Conservation (phyloP, 805 yeast genomes). For the Jamesozyma spencerorum region DNA sequence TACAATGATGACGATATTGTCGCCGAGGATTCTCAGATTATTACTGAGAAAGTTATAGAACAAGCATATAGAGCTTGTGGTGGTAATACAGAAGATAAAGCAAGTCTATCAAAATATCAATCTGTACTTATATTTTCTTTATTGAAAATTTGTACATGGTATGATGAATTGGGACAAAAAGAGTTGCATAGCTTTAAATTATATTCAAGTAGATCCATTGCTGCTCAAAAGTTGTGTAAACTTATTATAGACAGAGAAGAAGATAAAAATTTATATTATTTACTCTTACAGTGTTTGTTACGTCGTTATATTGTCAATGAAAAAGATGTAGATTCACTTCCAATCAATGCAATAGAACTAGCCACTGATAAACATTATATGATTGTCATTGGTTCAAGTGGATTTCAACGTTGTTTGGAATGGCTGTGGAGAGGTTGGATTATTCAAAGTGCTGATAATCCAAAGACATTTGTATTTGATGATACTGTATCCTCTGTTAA, state of each 20-base stretch:
- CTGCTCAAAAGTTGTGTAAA: constrained; percentile 71
- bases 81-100: constrained; percentile 49
- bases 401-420: constrained; percentile 75
- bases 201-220: constrained; percentile 47
- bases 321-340: constrained; percentile 50
- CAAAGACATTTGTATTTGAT: constrained; percentile 58
- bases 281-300: constrained; percentile 68
- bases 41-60: constrained; percentile 48
- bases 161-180: constrained; percentile 44
- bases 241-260: constrained; percentile 53
- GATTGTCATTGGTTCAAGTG: constrained; percentile 65
- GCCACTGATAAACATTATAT: constrained; percentile 83
- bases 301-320: constrained; percentile 62
- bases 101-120: constrained; percentile 53
- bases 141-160: constrained; percentile 74
- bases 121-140: constrained; percentile 62
- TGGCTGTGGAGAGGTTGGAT: constrained; percentile 96
- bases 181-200: constrained; percentile 64
- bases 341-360: constrained; percentile 70
- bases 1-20: constrained; percentile 42
- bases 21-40: constrained; percentile 47
- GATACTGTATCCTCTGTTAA: constrained; percentile 47
- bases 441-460: constrained; percentile 61
- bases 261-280: constrained; percentile 36
- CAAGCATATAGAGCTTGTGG: constrained; percentile 71